Evolutionary conservation across 176 grass and related monocot genomes (phyloP).

Genomic region (Otatea glauca): DNA sequence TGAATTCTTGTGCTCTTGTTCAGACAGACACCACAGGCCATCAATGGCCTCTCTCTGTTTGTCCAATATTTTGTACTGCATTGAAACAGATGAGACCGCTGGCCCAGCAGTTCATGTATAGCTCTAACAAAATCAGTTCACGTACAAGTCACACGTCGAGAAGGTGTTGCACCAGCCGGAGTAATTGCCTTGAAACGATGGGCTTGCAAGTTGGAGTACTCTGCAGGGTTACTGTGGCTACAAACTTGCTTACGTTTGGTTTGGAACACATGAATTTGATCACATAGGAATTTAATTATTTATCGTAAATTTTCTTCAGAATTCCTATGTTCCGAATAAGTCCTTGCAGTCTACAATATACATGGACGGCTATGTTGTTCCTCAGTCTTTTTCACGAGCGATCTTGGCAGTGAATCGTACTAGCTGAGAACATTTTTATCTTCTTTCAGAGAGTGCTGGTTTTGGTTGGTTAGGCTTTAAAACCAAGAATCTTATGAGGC

Average conservation of each 20-base stretch:
- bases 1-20: background rate
- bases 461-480: background rate
- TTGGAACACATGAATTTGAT: background rate
- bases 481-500: background rate
- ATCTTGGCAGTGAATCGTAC: background rate
- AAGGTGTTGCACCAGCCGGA: background rate
- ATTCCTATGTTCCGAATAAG: too few relatives aligned
- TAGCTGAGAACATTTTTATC: background rate
- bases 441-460: background rate
- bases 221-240: background rate
- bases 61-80: background rate
- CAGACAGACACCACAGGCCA: background rate
- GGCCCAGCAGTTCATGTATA: background rate
- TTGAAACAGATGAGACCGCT: background rate
- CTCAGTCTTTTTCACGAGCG: background rate
- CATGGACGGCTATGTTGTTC: too few relatives aligned
- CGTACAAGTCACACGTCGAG: background rate
- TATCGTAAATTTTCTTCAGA: too few relatives aligned
- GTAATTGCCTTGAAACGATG: background rate
- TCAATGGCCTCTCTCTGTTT: background rate
- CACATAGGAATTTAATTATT: background rate
- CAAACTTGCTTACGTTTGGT: background rate
- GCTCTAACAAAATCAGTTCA: background rate
- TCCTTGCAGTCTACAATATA: too few relatives aligned
- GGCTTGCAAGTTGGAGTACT: background rate